Evolutionary conservation across 306 rosid species (phyloP).

Genomic region (Cucurbita ficifolia): DNA sequence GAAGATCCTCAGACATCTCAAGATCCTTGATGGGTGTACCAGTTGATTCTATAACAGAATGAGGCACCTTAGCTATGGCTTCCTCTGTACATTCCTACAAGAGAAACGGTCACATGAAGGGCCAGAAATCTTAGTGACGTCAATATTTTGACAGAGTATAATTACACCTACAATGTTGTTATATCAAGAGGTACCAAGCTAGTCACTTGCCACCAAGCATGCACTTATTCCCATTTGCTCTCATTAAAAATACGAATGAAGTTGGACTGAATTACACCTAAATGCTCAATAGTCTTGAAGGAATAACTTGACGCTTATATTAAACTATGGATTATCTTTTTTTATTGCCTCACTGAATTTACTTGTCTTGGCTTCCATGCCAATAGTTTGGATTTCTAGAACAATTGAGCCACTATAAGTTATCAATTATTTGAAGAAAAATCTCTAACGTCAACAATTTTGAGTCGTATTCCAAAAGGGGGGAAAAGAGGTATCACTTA

Average conservation of each 20-base stretch:
- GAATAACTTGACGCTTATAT: not conserved
- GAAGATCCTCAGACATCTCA: conserved; percentile 21
- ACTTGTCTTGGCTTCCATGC: not conserved
- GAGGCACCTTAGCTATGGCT: conserved; percentile 16
- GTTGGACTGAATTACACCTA: not conserved
- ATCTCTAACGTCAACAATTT: not conserved
- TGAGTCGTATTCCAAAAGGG: not conserved
- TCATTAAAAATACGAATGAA: not conserved
- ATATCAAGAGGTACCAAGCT: not conserved
- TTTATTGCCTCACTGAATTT: not conserved
- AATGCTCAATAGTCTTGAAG: not conserved
- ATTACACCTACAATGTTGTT: not conserved
- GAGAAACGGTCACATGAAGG: not conserved
- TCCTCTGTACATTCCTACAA: conserved; percentile 36
- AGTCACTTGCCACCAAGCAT: not conserved
- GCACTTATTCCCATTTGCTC: not conserved
- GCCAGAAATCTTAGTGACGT: not conserved
- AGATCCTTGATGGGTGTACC: conserved; percentile 33
- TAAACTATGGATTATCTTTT: not conserved
- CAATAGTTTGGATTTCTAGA: not conserved
- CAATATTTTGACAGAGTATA: not conserved
- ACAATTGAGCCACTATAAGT: not conserved
- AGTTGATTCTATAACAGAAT: conserved; percentile 18
- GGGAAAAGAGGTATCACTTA: not conserved
- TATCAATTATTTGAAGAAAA: not conserved